Conservation (phyloP, 805 yeast genomes). For the Schwanniomyces sp. region DNA sequence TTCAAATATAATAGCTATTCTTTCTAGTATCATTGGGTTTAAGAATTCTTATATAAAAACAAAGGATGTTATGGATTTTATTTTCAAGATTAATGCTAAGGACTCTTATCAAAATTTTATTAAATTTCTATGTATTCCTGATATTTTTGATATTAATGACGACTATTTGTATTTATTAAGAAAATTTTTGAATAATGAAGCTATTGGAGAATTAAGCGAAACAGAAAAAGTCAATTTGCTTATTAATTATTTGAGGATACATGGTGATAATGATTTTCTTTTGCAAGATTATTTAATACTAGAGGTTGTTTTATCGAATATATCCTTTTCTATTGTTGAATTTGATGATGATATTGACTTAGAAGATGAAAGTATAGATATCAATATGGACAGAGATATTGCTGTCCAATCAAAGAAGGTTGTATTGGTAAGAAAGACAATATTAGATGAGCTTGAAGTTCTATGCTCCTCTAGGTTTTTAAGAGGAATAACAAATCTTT, state of each 20-base stretch:
- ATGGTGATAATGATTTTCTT: conserved; percentile 11
- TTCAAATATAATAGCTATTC: background rate
- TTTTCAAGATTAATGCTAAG: conserved; percentile 6
- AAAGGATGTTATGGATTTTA: conserved; percentile 2
- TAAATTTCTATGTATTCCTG: conserved; percentile 13
- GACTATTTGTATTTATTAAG: conserved; percentile 1
- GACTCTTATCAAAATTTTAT: conserved; percentile 10
- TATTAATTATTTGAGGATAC: conserved; percentile 15
- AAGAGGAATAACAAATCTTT: conserved; percentile 14
- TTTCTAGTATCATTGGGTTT: background rate
- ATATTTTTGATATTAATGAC: conserved; percentile 1
- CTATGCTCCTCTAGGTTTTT: conserved; percentile 23
- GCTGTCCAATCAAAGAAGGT: conserved; percentile 5
- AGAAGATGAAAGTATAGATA: conserved; percentile 21
- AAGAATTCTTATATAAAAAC: background rate
- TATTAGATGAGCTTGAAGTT: conserved; percentile 8
- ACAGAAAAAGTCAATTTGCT: conserved; percentile 11
- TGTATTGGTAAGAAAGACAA: conserved; percentile 4
- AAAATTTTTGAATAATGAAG: background rate
- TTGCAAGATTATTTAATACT: conserved; percentile 17
- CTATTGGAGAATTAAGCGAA: background rate
- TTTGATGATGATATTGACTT: conserved; percentile 13
- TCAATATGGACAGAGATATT: conserved; percentile 7
- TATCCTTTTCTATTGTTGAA: conserved; percentile 18
- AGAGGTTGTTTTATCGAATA: conserved; percentile 15